phyloP scores from a whole-genome alignment of 345 rosid genomes.

The Aegle marmelos region DNA sequence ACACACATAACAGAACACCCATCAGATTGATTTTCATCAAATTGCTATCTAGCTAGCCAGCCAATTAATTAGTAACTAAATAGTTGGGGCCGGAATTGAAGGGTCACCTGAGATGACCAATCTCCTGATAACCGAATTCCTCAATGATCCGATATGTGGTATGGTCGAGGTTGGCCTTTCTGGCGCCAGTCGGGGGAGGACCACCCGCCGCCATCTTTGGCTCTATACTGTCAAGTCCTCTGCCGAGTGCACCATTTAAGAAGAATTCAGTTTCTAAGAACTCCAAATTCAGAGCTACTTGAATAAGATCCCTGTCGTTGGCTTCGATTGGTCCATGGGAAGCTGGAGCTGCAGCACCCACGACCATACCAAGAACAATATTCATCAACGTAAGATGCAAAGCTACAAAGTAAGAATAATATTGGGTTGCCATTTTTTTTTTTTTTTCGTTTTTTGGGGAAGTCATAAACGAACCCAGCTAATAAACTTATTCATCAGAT shows the following conservation, averaged over 20 bases:
- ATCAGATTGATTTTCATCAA: too few relatives aligned
- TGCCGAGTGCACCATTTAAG: slow-evolving; percentile 44
- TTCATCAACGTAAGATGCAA: not conserved
- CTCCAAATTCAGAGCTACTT: slow-evolving; percentile 63
- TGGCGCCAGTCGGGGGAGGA: slow-evolving; percentile 54
- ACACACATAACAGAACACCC: too few relatives aligned
- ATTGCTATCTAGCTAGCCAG: too few relatives aligned
- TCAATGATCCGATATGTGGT: slow-evolving; percentile 35
- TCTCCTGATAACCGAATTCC: slow-evolving; percentile 68
- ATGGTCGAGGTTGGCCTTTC: slow-evolving; percentile 54
- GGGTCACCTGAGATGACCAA: slow-evolving; percentile 64
- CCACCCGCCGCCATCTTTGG: slow-evolving; percentile 50
- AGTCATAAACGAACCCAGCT: not conserved
- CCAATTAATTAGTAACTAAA: too few relatives aligned
- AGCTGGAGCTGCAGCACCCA: not conserved
- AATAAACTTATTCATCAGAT: not conserved
- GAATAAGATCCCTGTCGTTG: slow-evolving; percentile 41
- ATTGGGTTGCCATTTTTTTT: slow-evolving; percentile 6
- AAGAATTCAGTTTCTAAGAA: slow-evolving; percentile 64
- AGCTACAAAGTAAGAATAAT: not conserved
- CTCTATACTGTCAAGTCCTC: slow-evolving; percentile 48
- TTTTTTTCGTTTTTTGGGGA: not conserved
- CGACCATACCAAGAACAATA: not conserved
- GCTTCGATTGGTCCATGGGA: slow-evolving; percentile 32
- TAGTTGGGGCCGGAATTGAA: not conserved